A percentile compares a stretch with the other conserved stretches of the same genome.
phyloP scores from a whole-genome alignment of 1,284 basidiomycete genomes.

The Ceratobasidium sp. region DNA sequence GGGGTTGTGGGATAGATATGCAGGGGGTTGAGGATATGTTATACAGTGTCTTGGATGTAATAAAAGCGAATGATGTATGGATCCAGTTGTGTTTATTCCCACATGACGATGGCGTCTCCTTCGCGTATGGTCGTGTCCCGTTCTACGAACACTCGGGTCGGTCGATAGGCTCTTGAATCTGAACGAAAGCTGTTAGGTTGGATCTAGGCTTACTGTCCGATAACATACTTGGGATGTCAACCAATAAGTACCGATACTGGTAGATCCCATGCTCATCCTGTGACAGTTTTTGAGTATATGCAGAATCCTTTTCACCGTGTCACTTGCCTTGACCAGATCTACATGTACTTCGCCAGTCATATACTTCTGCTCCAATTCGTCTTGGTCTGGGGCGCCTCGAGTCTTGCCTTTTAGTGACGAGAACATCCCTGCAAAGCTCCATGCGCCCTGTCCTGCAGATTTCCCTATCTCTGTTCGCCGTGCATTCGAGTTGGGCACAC shows the following conservation, averaged over 20 bases:
- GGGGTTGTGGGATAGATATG: slow-evolving; percentile 31
- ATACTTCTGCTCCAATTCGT: slow-evolving; percentile 61
- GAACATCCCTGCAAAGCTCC: slow-evolving; percentile 76
- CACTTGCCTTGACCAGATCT: slow-evolving; percentile 75
- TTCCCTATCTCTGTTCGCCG: slow-evolving; percentile 54
- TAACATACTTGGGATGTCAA: slow-evolving; percentile 81
- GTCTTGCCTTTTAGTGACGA: slow-evolving; percentile 68
- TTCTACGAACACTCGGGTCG: slow-evolving; percentile 78
- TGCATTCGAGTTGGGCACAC: slow-evolving; percentile 38
- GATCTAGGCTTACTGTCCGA: background rate
- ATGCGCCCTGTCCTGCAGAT: slow-evolving; percentile 60
- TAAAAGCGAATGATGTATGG: background rate
- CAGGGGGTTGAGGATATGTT: slow-evolving; percentile 32
- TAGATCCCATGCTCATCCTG: slow-evolving; percentile 83
- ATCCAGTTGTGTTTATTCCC: slow-evolving; percentile 60
- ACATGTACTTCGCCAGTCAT: slow-evolving; percentile 84
- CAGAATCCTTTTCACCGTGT: background rate
- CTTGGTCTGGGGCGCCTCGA: slow-evolving; percentile 13
- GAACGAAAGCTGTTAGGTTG: slow-evolving; percentile 37
- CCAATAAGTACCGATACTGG: slow-evolving; percentile 78
- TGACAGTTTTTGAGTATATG: background rate
- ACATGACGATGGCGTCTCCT: slow-evolving; percentile 77
- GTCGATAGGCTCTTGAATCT: slow-evolving; percentile 74
- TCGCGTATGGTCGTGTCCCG: slow-evolving; percentile 74
- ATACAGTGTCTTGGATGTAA: slow-evolving; percentile 20